Base-by-base conservation (phyloP, 2,329 filamentous ascomycete species). In the Colletotrichum lentis region DNA sequence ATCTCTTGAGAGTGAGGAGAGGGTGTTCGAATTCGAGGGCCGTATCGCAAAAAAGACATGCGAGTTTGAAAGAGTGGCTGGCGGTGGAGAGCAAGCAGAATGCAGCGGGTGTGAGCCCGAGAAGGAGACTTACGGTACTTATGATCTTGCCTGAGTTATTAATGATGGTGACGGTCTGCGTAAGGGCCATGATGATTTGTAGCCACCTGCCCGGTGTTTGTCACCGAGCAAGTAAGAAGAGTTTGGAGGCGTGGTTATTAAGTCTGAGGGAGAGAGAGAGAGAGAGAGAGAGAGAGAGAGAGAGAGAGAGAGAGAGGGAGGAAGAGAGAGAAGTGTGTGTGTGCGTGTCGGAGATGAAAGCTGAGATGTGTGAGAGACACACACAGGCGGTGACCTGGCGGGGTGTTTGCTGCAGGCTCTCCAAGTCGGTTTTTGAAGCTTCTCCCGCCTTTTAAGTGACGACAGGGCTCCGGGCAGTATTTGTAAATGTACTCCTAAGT, bases 121-220 rank as follows among this genome's bases (percentile, higher is more conserved):
- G 52, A 59, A 55, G 37, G 50, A 56, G 52, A 69, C 90, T 78
- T 84, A 94, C 93, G 68, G 91, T 96, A 84, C 90, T 94, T 73
- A 97, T 92, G 58, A 97, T 90, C 81, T 97, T 96, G 74, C 93
- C 93, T 66, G 93, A 96, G 75, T 86, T 94, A 82, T 97, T 96
- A 80, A 97, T 91, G 75, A 97, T 92, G 72, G 93, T 94, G 73
- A 97, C 89, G 57, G 92, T 95, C 80, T 97, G 90, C 62, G 83
- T 79, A 70, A 84, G 78, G 53, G 80, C 76, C 80, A 84, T 82
- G 65, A 37, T 68, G 62, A n/a, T 37, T 41, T n/a, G 35, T 31
- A 47, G 22, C 35, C 64, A 64, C 64, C 37, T 41, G 46, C 37
- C 27, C 31, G 43, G 61, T 3, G 31, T 44, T 53, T 24, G 18